These are phyloP conservation scores for Aspergillus pseudoglaucus DNA, from an alignment of 2,329 filamentous ascomycete species.

Conservation along the genomic window DNA sequence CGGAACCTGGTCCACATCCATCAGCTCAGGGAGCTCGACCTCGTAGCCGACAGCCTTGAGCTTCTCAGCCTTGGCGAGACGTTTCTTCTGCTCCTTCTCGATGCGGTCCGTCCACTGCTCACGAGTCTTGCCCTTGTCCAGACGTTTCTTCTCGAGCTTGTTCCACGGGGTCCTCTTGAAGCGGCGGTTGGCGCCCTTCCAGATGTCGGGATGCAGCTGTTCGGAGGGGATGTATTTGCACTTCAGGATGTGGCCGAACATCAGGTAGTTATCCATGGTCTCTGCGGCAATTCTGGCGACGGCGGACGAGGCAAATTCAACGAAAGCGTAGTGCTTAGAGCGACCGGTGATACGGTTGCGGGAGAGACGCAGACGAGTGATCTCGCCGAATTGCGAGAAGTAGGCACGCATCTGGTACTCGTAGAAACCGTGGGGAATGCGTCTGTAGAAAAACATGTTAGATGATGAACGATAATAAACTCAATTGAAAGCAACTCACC, in stretches of 20 bases:
- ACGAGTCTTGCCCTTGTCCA: constrained; percentile 67
- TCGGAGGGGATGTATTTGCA: constrained; percentile 71
- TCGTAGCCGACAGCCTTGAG: constrained; percentile 78
- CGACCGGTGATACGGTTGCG: constrained; percentile 87
- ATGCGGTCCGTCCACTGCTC: constrained; percentile 74
- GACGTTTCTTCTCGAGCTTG: constrained; percentile 69
- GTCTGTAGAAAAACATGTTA: constrained; percentile 37
- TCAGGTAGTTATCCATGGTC: constrained; percentile 96
- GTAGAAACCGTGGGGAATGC: constrained; percentile 93
- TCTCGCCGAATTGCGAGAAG: constrained; percentile 85
- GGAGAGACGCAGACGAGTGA: constrained; percentile 72
- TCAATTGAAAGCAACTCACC: constrained; percentile 37
- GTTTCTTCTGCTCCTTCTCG: constrained; percentile 63
- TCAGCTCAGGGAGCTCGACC: constrained; percentile 67
- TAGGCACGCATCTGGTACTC: constrained; percentile 92
- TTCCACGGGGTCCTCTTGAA: constrained; percentile 87
- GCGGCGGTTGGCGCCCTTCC: constrained; percentile 82
- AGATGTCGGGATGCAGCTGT: constrained; percentile 72
- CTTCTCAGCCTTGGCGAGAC: constrained; percentile 63
- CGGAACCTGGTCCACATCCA: constrained; percentile 52
- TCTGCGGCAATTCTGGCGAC: constrained; percentile 88
- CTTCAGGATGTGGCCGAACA: constrained; percentile 91
- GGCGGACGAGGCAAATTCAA: constrained; percentile 72
- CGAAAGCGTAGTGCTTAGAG: constrained; percentile 89
- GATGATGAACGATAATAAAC: constrained; percentile 4